Evolutionary conservation across 352 stramenopile species (phyloP).

Genomic region (Pythium sp.): DNA sequence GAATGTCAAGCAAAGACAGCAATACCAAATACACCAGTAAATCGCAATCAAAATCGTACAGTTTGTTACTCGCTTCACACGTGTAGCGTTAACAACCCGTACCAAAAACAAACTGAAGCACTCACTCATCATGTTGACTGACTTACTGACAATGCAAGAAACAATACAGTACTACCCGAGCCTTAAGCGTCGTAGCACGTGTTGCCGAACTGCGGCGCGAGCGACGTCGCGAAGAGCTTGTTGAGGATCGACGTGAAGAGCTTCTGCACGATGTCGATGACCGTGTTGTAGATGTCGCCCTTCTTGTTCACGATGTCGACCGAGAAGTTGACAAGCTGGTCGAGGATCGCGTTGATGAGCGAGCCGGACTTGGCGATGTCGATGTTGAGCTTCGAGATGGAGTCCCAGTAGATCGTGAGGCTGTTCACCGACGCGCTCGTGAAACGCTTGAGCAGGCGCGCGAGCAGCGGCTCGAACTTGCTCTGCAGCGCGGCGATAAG

Average conservation of each 20-base stretch:
- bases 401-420: constrained; percentile 29
- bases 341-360: constrained; percentile 8
- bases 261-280: constrained; percentile 13
- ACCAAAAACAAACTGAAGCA: neutral
- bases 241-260: constrained; percentile 16
- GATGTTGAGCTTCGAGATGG: constrained; percentile 19
- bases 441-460: constrained; percentile 37
- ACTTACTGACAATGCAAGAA: neutral
- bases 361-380: constrained; percentile 9
- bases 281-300: constrained; percentile 16
- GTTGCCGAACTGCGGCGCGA: constrained; percentile 14
- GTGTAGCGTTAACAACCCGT: neutral
- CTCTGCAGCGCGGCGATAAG: constrained; percentile 26
- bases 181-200: constrained; percentile 11
- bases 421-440: constrained; percentile 34
- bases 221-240: constrained; percentile 5
- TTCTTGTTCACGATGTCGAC: constrained; percentile 17
- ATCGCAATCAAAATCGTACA: neutral
- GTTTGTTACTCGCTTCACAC: neutral
- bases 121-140: neutral
- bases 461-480: constrained; percentile 23
- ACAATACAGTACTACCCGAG: neutral
- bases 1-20: neutral
- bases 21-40: neutral
- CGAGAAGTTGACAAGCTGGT: constrained; percentile 12